Conservation (phyloP, 2,329 filamentous ascomycete species). For the Dactylellina haptotyla region DNA sequence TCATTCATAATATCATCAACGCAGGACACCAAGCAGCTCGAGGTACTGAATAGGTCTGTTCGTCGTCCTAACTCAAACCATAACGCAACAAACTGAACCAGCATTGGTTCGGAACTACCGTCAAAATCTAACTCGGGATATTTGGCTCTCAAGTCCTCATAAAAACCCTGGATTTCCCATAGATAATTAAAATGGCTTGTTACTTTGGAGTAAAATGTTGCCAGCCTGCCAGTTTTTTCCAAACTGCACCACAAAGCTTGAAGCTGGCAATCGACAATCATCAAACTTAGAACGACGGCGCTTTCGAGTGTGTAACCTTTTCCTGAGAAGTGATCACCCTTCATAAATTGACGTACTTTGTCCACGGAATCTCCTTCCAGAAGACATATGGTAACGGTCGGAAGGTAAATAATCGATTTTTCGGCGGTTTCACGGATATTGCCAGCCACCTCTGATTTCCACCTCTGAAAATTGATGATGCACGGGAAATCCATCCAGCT, state of each 20-base stretch:
- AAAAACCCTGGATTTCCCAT: background rate
- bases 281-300: background rate
- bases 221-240: background rate
- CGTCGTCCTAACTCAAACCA: conserved; percentile 40
- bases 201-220: background rate
- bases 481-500: background rate
- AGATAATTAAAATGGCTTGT: too few species aligned
- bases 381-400: background rate
- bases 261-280: conserved; percentile 8
- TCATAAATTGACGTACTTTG: background rate
- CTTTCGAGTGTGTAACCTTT: conserved; percentile 7
- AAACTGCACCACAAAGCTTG: conserved; percentile 6
- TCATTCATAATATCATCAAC: conserved; percentile 6
- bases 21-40: background rate
- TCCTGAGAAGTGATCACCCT: background rate
- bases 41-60: conserved; percentile 11
- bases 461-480: background rate
- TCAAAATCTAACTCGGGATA: background rate
- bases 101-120: background rate
- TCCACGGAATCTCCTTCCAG: background rate
- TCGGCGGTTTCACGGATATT: background rate
- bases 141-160: background rate
- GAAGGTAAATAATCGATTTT: background rate
- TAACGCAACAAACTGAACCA: conserved; percentile 17
- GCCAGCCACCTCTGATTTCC: background rate